These are phyloP conservation scores for Chamaecyparis obtusa DNA, from an alignment of 75 land plant genomes.

Conservation along the genomic window DNA sequence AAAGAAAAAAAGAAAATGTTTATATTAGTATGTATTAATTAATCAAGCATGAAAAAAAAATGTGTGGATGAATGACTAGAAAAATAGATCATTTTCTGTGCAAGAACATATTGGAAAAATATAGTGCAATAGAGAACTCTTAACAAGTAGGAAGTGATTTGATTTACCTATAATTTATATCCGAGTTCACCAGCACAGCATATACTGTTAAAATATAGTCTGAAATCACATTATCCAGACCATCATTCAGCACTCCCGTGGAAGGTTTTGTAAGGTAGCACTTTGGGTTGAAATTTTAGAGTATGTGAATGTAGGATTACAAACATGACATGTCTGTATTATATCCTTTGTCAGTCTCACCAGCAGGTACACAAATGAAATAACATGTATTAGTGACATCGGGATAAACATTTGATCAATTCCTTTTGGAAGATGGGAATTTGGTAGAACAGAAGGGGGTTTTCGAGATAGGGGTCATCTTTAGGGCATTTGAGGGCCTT, in stretches of 20 bases:
- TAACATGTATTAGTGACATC: no score
- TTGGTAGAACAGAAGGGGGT: no score
- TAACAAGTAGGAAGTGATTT: neutral
- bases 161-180: conserved; percentile 25
- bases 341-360: neutral
- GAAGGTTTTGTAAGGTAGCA: conserved; percentile 38
- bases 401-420: no score
- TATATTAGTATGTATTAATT: no score
- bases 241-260: conserved; percentile 24
- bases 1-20: neutral
- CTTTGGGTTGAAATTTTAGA: conserved; percentile 27
- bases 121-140: neutral
- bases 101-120: neutral
- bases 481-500: no score
- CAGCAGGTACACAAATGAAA: no score
- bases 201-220: conserved; percentile 38
- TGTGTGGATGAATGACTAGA: neutral
- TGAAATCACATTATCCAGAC: conserved; percentile 34
- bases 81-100: neutral
- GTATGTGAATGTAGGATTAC: neutral
- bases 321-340: neutral
- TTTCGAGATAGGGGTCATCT: no score
- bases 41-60: neutral
- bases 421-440: no score
- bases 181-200: conserved; percentile 23